Conservation (phyloP, 2,329 filamentous ascomycete species). For the Cryoendolithus antarcticus region DNA sequence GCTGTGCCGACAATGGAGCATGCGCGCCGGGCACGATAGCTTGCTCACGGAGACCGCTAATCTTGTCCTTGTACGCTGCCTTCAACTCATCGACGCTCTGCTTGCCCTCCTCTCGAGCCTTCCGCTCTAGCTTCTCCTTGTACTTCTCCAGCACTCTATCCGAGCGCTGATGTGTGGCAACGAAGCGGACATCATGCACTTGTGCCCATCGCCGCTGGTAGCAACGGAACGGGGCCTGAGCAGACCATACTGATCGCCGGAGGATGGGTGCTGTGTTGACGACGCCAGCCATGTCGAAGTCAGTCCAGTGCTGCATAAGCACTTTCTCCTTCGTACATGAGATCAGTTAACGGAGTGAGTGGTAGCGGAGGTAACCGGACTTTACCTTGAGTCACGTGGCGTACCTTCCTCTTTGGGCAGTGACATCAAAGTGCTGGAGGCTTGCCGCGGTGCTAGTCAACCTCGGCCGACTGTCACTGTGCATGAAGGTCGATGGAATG, state of each 20-base stretch:
- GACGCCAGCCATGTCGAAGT: slow-evolving; percentile 7
- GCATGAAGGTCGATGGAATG: no score
- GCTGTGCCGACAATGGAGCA: slow-evolving; percentile 26
- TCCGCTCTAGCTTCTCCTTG: slow-evolving; percentile 67
- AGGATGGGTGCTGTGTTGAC: slow-evolving; percentile 12
- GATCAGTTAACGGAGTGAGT: no score
- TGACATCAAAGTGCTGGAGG: no score
- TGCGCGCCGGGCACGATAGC: slow-evolving; percentile 44
- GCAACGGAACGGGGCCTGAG: slow-evolving; percentile 13
- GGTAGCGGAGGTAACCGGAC: no score
- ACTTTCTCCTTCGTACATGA: no score
- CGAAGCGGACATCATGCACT: slow-evolving; percentile 82
- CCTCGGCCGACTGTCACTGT: no score
- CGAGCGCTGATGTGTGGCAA: slow-evolving; percentile 62
- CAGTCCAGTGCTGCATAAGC: slow-evolving; percentile 6
- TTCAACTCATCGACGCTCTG: slow-evolving; percentile 63
- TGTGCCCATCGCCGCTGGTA: slow-evolving; percentile 75
- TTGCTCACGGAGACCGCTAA: slow-evolving; percentile 56
- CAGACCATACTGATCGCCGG: slow-evolving; percentile 11
- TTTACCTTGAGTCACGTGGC: no score
- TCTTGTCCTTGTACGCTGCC: slow-evolving; percentile 74
- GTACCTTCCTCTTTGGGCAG: no score
- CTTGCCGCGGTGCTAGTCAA: no score
- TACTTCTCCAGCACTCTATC: slow-evolving; percentile 68
- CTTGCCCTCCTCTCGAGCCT: slow-evolving; percentile 62